These are phyloP conservation scores for Neurospora tetraspora DNA, from an alignment of 495 filamentous ascomycete species.

Conservation along the genomic window DNA sequence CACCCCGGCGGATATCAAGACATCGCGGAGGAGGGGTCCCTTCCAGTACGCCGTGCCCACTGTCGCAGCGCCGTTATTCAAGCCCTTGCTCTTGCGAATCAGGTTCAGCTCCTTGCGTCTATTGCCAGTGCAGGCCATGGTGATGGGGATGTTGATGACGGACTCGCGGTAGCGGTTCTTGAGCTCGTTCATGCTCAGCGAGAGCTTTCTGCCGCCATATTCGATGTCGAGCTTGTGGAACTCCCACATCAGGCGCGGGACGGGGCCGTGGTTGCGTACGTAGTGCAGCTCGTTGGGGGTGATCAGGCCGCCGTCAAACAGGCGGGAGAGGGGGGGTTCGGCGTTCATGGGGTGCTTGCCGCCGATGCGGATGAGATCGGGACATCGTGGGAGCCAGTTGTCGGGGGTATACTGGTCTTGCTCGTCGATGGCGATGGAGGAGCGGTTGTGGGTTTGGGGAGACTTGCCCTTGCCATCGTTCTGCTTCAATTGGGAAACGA, in stretches of 20 bases:
- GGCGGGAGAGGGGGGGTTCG: constrained; percentile 1
- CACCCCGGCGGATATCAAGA: constrained; percentile 5
- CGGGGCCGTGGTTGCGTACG: constrained; percentile 10
- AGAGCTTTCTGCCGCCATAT: not conserved
- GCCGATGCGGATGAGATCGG: constrained; percentile 4
- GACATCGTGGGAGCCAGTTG: constrained; percentile 11
- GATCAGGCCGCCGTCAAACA: constrained; percentile 7
- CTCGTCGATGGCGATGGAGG: constrained; percentile 11
- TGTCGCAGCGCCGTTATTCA: constrained; percentile 9
- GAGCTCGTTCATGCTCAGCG: constrained; percentile 8
- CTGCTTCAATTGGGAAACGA: constrained; percentile 1
- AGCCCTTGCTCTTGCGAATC: constrained; percentile 8
- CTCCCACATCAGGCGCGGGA: constrained; percentile 11
- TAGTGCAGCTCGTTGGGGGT: constrained; percentile 11
- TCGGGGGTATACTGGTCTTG: constrained; percentile 13
- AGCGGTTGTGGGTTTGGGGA: constrained; percentile 9
- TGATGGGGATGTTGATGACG: constrained; percentile 13
- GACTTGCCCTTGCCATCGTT: constrained; percentile 5
- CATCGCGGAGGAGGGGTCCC: constrained; percentile 2
- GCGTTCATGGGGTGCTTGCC: constrained; percentile 11
- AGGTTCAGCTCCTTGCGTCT: constrained; percentile 12
- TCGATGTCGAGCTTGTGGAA: constrained; percentile 11
- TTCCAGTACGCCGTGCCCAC: constrained; percentile 11
- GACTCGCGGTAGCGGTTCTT: constrained; percentile 1
- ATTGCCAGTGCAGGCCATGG: constrained; percentile 11